Percentiles rank a stretch among this genome's conserved stretches.
Evolutionary conservation across 2,329 filamentous ascomycete species (phyloP).

Genomic region (Pseudohalonectria lignicola): DNA sequence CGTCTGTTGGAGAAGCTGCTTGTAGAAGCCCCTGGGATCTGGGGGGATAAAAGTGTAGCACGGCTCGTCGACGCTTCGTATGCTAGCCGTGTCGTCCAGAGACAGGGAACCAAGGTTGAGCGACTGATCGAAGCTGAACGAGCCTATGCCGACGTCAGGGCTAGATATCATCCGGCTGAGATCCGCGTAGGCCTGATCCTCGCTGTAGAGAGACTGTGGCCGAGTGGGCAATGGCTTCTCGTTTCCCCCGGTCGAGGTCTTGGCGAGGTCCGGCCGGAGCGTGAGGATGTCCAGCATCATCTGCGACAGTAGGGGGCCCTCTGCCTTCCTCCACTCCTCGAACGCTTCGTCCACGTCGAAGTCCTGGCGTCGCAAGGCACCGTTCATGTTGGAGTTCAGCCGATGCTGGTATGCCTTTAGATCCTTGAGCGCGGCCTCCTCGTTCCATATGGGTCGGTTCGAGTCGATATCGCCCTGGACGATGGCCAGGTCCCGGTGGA

Average conservation of each 20-base stretch:
- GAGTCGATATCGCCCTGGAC: conserved; percentile 82
- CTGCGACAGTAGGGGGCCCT: conserved; percentile 75
- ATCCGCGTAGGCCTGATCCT: conserved; percentile 42
- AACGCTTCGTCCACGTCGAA: conserved; percentile 87
- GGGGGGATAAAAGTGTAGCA: conserved; percentile 84
- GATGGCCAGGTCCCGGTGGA: conserved; percentile 66
- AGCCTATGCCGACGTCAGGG: conserved; percentile 23
- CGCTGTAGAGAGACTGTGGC: conserved; percentile 30
- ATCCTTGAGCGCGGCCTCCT: conserved; percentile 81
- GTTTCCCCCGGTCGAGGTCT: conserved; percentile 51
- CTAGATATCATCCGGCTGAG: conserved; percentile 39
- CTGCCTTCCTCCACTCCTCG: conserved; percentile 82
- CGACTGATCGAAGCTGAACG: conserved; percentile 49
- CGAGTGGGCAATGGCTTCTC: conserved; percentile 49
- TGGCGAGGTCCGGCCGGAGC: conserved; percentile 74
- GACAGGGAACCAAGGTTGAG: conserved; percentile 57
- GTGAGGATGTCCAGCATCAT: conserved; percentile 90
- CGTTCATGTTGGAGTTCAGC: conserved; percentile 67
- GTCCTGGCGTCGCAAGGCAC: conserved; percentile 70
- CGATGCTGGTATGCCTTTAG: conserved; percentile 89
- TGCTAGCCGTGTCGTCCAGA: conserved; percentile 41
- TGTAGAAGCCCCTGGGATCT: conserved; percentile 74
- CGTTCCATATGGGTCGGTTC: conserved; percentile 74
- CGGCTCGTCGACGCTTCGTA: conserved; percentile 46
- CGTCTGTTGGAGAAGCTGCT: conserved; percentile 68